phyloP scores from a whole-genome alignment of 495 filamentous ascomycete genomes.

The Penicillium verhagenii region DNA sequence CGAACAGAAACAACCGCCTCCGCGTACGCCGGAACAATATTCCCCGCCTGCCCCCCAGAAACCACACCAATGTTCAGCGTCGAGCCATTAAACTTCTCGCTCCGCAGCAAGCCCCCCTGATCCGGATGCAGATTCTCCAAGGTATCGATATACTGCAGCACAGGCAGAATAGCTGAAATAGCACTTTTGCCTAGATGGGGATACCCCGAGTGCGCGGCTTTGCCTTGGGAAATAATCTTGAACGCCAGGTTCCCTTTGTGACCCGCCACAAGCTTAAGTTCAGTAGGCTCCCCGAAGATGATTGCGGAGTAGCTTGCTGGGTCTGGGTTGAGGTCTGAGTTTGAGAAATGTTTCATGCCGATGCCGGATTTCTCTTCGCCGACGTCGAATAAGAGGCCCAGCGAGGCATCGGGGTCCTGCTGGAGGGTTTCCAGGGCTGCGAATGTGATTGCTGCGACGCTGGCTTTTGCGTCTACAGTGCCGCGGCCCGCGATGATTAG shows the following conservation, averaged over 20 bases:
- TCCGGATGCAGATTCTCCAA: slow-evolving; percentile 55
- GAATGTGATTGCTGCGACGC: slow-evolving; percentile 68
- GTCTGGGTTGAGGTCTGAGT: slow-evolving; percentile 33
- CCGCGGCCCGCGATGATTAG: slow-evolving; percentile 65
- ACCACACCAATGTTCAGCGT: slow-evolving; percentile 79
- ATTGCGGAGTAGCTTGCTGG: slow-evolving; percentile 52
- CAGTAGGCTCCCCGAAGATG: slow-evolving; percentile 87
- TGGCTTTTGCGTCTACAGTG: slow-evolving; percentile 76
- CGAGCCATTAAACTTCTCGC: slow-evolving; percentile 71
- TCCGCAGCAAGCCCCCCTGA: slow-evolving; percentile 59
- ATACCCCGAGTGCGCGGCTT: slow-evolving; percentile 75
- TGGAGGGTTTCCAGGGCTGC: slow-evolving; percentile 58
- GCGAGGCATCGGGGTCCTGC: slow-evolving; percentile 28
- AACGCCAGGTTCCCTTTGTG: slow-evolving; percentile 73
- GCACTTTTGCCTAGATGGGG: slow-evolving; percentile 71
- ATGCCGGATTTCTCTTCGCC: slow-evolving; percentile 70
- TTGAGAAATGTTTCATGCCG: slow-evolving; percentile 66
- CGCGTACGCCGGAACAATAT: slow-evolving; percentile 75
- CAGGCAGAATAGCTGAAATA: slow-evolving; percentile 47
- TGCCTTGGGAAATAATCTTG: slow-evolving; percentile 57
- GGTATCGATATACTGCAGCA: slow-evolving; percentile 57
- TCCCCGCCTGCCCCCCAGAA: slow-evolving; percentile 75
- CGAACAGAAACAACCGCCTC: slow-evolving; percentile 62
- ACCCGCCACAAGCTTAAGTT: slow-evolving; percentile 74
- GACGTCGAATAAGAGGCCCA: slow-evolving; percentile 73